A percentile compares a stretch with the other conserved stretches of the same genome.
Evolutionary conservation across 179 eudicot genomes (phyloP).

Genomic region (Nepenthes alata): DNA sequence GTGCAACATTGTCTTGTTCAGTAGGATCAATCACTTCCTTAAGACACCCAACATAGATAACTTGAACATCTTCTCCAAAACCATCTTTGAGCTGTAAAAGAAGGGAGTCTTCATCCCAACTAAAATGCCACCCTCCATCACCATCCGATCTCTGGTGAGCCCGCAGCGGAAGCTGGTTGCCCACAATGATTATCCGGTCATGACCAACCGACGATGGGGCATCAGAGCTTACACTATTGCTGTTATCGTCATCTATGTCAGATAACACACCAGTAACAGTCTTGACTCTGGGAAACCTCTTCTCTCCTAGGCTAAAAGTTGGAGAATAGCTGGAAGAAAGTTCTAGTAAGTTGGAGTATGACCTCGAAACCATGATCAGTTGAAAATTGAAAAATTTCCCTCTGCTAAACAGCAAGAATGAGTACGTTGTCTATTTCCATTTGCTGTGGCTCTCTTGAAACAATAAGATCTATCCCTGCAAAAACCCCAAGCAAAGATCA

Average conservation of each 20-base stretch:
- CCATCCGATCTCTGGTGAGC: conserved; percentile 17
- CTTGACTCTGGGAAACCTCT: conserved; percentile 30
- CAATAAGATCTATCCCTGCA: background rate
- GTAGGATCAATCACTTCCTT: conserved; percentile 29
- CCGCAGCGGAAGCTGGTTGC: conserved; percentile 61
- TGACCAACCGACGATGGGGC: conserved; percentile 17
- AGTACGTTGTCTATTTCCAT: conserved; percentile 4
- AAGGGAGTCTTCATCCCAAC: conserved; percentile 54
- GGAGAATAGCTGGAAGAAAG: conserved; percentile 32
- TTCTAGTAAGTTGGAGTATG: conserved; percentile 35
- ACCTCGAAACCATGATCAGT: conserved; percentile 29
- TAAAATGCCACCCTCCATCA: conserved; percentile 36
- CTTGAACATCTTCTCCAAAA: conserved; percentile 29
- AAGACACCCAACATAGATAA: conserved; percentile 51
- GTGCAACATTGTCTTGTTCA: conserved; percentile 58
- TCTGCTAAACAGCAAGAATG: background rate
- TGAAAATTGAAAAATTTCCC: background rate
- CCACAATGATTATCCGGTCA: conserved; percentile 38
- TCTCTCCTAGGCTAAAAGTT: conserved; percentile 20
- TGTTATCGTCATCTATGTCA: conserved; percentile 31
- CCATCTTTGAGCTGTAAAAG: conserved; percentile 57
- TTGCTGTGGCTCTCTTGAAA: background rate
- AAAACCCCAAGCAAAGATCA: no score
- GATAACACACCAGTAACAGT: conserved; percentile 35
- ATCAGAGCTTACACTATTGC: conserved; percentile 30